phyloP scores from a whole-genome alignment of 345 rosid species.

The Eucalyptus microcorys region DNA sequence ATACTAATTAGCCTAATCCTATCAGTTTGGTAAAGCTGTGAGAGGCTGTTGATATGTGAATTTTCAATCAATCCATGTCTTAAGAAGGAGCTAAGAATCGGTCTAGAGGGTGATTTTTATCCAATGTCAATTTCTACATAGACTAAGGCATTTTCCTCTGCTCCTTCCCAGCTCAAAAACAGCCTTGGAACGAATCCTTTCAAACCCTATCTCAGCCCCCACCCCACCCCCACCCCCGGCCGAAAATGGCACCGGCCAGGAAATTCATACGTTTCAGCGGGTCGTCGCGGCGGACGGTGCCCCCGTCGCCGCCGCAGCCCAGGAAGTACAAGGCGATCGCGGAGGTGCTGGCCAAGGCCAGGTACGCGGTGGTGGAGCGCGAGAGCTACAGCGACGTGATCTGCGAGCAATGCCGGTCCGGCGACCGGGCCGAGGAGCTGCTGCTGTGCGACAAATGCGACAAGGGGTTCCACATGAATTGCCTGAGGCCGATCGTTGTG shows the following conservation, averaged over 20 bases:
- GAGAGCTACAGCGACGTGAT: constrained; percentile 30
- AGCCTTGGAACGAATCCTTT: background rate
- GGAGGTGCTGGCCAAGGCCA: constrained; percentile 45
- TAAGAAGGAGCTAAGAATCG: background rate
- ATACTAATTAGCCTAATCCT: background rate
- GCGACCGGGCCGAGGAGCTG: constrained; percentile 60
- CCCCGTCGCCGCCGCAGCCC: constrained; percentile 24
- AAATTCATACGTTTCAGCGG: constrained; percentile 11
- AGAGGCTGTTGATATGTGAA: background rate
- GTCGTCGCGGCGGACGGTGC: constrained; percentile 35
- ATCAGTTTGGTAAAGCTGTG: background rate
- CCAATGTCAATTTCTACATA: background rate
- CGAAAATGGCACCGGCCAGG: background rate
- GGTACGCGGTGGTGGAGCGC: constrained; percentile 20
- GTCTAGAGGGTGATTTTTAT: background rate
- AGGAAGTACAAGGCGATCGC: constrained; percentile 39
- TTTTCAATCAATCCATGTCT: background rate
- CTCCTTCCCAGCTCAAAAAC: background rate
- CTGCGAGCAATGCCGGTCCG: constrained; percentile 71
- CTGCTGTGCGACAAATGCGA: constrained; percentile 84
- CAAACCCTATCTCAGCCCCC: background rate
- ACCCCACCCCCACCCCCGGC: background rate
- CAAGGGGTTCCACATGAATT: constrained; percentile 81
- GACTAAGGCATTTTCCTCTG: background rate
- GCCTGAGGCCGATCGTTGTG: constrained; percentile 72